Evolutionary conservation across 805 yeast genomes (phyloP).

Genomic region (Pachysolen tannophilus): DNA sequence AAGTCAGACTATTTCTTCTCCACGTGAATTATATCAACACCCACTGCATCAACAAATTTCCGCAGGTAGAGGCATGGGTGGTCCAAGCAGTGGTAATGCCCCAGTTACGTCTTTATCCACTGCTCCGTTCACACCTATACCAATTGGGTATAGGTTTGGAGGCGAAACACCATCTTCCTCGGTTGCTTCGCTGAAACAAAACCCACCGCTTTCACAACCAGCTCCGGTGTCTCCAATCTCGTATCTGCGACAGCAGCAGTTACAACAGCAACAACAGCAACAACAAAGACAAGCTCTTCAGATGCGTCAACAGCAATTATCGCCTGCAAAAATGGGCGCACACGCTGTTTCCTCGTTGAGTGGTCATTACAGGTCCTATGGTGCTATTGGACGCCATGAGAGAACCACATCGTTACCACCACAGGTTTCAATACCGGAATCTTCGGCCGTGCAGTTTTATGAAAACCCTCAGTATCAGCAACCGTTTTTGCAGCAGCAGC

Average conservation of each 20-base stretch:
- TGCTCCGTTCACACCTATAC: constrained; percentile 24
- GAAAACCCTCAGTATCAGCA: too few relatives aligned
- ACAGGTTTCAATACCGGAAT: constrained; percentile 25
- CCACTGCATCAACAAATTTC: too few relatives aligned
- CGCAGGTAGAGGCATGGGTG: too few relatives aligned
- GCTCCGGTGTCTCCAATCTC: constrained; percentile 8
- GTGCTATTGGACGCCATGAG: constrained; percentile 18
- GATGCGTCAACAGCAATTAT: constrained; percentile 32
- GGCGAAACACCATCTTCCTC: constrained; percentile 12
- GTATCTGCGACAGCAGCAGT: constrained; percentile 14
- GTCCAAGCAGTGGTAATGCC: too few relatives aligned
- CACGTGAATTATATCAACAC: constrained; percentile 14
- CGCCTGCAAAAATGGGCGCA: constrained; percentile 71
- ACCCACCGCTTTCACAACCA: constrained; percentile 6
- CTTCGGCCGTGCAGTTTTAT: constrained; percentile 19
- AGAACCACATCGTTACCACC: constrained; percentile 34
- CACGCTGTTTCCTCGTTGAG: constrained; percentile 52
- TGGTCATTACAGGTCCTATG: background rate
- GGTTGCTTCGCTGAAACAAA: constrained; percentile 21
- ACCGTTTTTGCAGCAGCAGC: too few relatives aligned
- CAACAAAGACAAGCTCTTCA: constrained; percentile 10
- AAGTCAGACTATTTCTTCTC: background rate
- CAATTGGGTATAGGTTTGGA: constrained; percentile 23
- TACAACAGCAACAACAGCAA: background rate
- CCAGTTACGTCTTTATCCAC: constrained; percentile 25